Conservation (phyloP, 2,329 filamentous ascomycete species). For the Aureobasidium sp. region DNA sequence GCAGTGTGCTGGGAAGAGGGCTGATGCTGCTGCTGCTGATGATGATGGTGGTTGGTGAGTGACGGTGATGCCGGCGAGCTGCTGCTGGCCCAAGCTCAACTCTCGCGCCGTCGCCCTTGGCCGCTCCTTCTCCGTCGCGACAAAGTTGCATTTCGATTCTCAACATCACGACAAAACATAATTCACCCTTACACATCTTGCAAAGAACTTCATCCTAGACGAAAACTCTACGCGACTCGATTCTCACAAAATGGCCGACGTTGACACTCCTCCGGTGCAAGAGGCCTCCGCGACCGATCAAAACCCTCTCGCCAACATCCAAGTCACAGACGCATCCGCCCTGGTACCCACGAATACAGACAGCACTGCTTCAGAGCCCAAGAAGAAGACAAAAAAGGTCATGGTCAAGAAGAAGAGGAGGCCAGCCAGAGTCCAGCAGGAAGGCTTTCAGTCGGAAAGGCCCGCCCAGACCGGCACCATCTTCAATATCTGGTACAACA, state of each 20-base stretch:
- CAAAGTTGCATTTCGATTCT: not conserved
- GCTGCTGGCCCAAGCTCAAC: not conserved
- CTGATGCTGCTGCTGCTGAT: not conserved
- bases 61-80: not conserved
- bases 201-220: not conserved
- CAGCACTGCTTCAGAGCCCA: constrained; percentile 22
- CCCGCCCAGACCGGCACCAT: constrained; percentile 89
- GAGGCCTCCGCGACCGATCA: constrained; percentile 1
- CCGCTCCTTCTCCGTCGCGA: constrained; percentile 2
- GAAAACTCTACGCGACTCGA: not conserved
- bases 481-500: constrained; percentile 99
- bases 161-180: not conserved
- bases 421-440: constrained; percentile 84
- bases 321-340: constrained; percentile 17
- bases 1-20: not conserved
- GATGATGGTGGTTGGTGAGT: not conserved
- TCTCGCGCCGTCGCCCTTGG: not conserved
- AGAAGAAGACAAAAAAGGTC: constrained; percentile 71
- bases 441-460: constrained; percentile 76
- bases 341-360: constrained; percentile 19
- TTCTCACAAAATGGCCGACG: constrained; percentile 19
- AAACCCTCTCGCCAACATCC: constrained; percentile 3
- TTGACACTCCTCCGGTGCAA: constrained; percentile 16
- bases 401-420: constrained; percentile 86
- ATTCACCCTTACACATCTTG: not conserved